These are phyloP conservation scores for Tuctoria greenei DNA, from an alignment of 176 grass and related monocot species.

Conservation along the genomic window DNA sequence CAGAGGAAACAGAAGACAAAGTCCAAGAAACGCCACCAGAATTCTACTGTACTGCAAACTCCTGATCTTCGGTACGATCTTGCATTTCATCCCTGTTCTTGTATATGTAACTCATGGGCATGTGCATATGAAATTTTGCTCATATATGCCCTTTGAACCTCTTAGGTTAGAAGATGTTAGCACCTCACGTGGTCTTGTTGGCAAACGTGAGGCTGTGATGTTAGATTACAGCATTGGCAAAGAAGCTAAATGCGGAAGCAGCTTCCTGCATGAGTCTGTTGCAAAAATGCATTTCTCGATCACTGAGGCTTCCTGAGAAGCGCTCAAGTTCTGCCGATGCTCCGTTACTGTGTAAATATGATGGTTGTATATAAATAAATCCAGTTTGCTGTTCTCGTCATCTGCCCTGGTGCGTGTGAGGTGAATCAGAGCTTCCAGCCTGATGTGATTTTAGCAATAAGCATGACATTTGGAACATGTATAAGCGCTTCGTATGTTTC, in stretches of 20 bases:
- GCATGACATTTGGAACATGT: constrained; percentile 20
- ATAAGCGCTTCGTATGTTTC: constrained; percentile 19
- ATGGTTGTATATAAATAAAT: constrained; percentile 59
- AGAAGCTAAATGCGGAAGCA: constrained; percentile 67
- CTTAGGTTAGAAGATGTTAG: constrained; percentile 34
- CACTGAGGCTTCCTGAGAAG: constrained; percentile 53
- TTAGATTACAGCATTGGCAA: constrained; percentile 54
- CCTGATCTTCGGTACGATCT: constrained; percentile 36
- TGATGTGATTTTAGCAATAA: constrained; percentile 22
- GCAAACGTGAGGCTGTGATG: constrained; percentile 15
- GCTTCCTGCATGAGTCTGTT: constrained; percentile 50
- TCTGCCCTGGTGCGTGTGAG: not conserved
- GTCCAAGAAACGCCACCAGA: constrained; percentile 44
- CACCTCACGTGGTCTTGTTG: not conserved
- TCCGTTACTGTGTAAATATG: constrained; percentile 38
- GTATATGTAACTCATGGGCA: not conserved
- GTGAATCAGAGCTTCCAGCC: constrained; percentile 20
- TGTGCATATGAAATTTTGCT: not conserved
- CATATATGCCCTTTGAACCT: not conserved
- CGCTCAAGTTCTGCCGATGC: not conserved
- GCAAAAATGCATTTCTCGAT: constrained; percentile 59
- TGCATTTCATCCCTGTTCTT: not conserved
- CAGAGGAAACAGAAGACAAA: constrained; percentile 56
- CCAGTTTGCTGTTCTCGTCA: constrained; percentile 16
- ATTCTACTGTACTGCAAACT: constrained; percentile 23